phyloP scores from a whole-genome alignment of 2,329 filamentous ascomycete genomes.

The Chaetomium globosum region DNA sequence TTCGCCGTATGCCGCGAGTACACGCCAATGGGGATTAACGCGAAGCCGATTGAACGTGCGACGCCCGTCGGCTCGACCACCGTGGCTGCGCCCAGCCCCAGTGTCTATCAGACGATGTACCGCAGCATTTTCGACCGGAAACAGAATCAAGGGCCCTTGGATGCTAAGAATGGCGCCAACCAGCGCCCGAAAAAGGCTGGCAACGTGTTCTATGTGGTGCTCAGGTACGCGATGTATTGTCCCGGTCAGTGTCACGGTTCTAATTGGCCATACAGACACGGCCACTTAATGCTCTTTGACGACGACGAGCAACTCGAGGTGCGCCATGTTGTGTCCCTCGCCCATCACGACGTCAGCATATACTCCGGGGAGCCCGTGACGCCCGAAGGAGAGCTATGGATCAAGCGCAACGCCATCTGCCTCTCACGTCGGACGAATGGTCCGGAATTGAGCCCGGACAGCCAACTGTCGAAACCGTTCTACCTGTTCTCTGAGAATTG shows the following conservation, averaged over 20 bases:
- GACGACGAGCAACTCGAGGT: slow-evolving; percentile 94
- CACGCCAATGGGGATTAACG: slow-evolving; percentile 86
- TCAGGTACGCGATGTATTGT: slow-evolving; percentile 62
- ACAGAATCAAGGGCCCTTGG: slow-evolving; percentile 50
- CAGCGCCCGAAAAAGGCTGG: slow-evolving; percentile 67
- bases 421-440: slow-evolving; percentile 66
- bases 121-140: slow-evolving; percentile 90
- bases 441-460: slow-evolving; percentile 58
- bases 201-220: slow-evolving; percentile 90
- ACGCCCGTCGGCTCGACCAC: slow-evolving; percentile 76
- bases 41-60: slow-evolving; percentile 83
- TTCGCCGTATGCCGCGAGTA: slow-evolving; percentile 96
- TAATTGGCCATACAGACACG: slow-evolving; percentile 63
- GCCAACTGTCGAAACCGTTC: slow-evolving; percentile 73
- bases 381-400: slow-evolving; percentile 90
- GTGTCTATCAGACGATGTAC: slow-evolving; percentile 98
- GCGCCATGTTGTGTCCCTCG: slow-evolving; percentile 89
- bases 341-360: slow-evolving; percentile 82
- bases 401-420: slow-evolving; percentile 89
- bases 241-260: background rate
- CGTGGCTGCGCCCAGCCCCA: slow-evolving; percentile 78
- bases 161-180: slow-evolving; percentile 52
- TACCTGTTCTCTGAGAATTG: slow-evolving; percentile 94
- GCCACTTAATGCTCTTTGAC: slow-evolving; percentile 96
- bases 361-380: slow-evolving; percentile 78